A percentile compares a stretch with the other conserved stretches of the same genome.
These are phyloP conservation scores for Lactifluus echinatus DNA, from an alignment of 768 basidiomycete species.

Conservation along the genomic window DNA sequence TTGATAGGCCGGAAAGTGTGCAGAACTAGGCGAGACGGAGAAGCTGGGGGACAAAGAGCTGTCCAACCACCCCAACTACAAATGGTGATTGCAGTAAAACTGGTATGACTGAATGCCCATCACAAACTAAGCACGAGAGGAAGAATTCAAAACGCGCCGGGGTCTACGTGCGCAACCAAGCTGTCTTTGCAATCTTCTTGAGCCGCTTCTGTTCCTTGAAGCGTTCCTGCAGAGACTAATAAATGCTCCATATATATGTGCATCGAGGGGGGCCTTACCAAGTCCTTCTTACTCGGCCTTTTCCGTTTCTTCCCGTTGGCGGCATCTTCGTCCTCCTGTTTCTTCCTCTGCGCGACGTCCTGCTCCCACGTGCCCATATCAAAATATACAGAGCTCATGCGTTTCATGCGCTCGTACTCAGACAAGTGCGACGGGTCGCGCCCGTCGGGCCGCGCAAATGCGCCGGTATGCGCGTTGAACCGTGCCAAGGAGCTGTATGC, in stretches of 20 bases:
- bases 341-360: slow-evolving; percentile 45
- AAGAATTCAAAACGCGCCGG: background rate
- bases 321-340: slow-evolving; percentile 37
- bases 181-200: slow-evolving; percentile 84
- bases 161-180: slow-evolving; percentile 66
- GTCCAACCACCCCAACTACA: background rate
- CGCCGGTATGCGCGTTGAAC: slow-evolving; percentile 76
- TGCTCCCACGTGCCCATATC: slow-evolving; percentile 75
- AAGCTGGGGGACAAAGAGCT: background rate
- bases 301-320: slow-evolving; percentile 67
- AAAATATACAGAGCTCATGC: slow-evolving; percentile 87
- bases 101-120: slow-evolving; percentile 8
- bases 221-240: slow-evolving; percentile 46
- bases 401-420: slow-evolving; percentile 71
- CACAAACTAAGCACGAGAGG: background rate
- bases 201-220: slow-evolving; percentile 74
- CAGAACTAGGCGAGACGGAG: background rate
- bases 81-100: background rate
- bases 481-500: slow-evolving; percentile 48
- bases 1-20: background rate
- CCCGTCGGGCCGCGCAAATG: slow-evolving; percentile 56
- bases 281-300: slow-evolving; percentile 70
- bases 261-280: slow-evolving; percentile 40
- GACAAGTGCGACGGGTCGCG: slow-evolving; percentile 70
- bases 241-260: slow-evolving; percentile 9